Percentiles rank a stretch among this genome's conserved stretches.
These are phyloP conservation scores for Gynochthodes officinalis DNA, from an alignment of 257 asterid genomes.

Conservation along the genomic window DNA sequence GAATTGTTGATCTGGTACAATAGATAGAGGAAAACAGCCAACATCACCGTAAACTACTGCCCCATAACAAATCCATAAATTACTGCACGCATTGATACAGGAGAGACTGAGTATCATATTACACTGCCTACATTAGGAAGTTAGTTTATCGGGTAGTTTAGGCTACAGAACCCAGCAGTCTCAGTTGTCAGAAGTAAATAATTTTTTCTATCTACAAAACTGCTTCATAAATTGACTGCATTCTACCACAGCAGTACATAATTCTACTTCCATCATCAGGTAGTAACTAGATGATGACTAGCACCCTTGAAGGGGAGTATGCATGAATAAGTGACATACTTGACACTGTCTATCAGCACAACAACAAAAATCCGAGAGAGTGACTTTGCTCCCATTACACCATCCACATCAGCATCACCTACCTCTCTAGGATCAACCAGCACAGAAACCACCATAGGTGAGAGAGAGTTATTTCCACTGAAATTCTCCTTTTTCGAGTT, in stretches of 20 bases:
- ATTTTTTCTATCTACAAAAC: conserved; percentile 60
- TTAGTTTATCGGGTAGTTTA: conserved; percentile 1
- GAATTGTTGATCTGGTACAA: too few species aligned
- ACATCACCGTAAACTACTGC: too few species aligned
- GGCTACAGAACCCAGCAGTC: not conserved
- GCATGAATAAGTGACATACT: conserved; percentile 94
- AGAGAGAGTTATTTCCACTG: conserved; percentile 35
- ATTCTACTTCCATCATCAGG: conserved; percentile 28
- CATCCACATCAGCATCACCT: conserved; percentile 68
- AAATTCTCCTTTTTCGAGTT: conserved; percentile 45
- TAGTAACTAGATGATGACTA: conserved; percentile 56
- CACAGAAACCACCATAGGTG: conserved; percentile 95
- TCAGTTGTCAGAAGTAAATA: conserved; percentile 1
- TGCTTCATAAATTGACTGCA: conserved; percentile 8
- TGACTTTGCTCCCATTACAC: conserved; percentile 72
- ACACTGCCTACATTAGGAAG: conserved; percentile 1
- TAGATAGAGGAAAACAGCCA: too few species aligned
- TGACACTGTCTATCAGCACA: conserved; percentile 80
- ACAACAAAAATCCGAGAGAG: conserved; percentile 80
- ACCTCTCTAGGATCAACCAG: conserved; percentile 91
- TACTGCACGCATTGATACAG: not conserved
- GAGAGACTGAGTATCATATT: not conserved
- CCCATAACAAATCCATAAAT: too few species aligned
- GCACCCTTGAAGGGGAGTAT: conserved; percentile 85
- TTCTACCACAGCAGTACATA: not conserved